Base-by-base conservation (phyloP, 768 basidiomycete species). In the Ramaria rubella region DNA sequence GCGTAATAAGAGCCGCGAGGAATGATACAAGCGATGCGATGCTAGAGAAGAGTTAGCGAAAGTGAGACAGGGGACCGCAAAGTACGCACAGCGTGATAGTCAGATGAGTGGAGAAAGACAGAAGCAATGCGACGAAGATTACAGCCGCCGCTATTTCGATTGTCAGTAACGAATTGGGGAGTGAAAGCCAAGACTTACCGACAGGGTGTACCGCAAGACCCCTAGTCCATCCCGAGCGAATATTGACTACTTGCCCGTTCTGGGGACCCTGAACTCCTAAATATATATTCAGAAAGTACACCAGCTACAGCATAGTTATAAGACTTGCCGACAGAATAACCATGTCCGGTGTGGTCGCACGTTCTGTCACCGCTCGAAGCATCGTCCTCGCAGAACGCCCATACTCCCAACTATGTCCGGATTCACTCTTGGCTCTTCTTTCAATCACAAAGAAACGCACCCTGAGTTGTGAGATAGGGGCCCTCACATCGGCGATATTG, bases 171-270 rank as follows among this genome's bases (percentile, higher is more conserved):
- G 17, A 4, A n/a, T 56, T 27, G 17, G 26, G 27, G 11, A 11
- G 14, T 7, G 17, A n/a, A 27, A 26, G 5, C 7, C 15, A 31
- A n/a, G 15, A 72, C 83, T 49, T 61, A 87, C 88, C 87, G 52
- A 88, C 80, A 15, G 88, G 87, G 61, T 88, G 86, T 26, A 88
- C 74, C 2, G 81, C 86, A 6, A 90, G 77, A 4, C 86, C 88
- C 36, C 80, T 79, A 6, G 88, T 91, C 83, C 86, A 87, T 1
- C 81, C 76, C 0, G 80, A 62, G 3, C 68, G 75, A 56, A 87
- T 75, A 49, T 67, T 70, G 19, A 76, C 70, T 38, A 60, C 73
- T 44, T 67, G 68, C 4, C 71, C 60, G 40, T 72, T 70, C n/a
- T 64, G 66, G 21, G 71, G 31, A 61, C 75, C 74, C 21, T 65